Evolutionary conservation across 345 rosid genomes (phyloP).

Genomic region (Isatis tinctoria): DNA sequence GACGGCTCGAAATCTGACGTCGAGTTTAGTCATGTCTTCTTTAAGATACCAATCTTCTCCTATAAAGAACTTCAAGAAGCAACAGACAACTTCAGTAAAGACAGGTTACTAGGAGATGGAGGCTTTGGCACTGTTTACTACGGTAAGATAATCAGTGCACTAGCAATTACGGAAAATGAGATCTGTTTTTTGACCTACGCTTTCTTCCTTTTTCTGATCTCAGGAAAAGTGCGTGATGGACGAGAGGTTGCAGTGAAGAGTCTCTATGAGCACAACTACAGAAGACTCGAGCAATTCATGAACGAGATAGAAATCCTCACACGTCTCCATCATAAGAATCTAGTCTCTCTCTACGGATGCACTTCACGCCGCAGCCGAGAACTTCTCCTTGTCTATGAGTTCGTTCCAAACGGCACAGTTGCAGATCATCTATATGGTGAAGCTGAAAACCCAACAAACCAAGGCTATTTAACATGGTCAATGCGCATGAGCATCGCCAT

Average conservation of each 20-base stretch:
- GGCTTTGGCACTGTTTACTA: constrained; percentile 69
- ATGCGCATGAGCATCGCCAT: constrained; percentile 54
- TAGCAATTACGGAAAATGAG: not conserved
- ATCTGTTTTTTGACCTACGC: not conserved
- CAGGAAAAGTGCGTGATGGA: constrained; percentile 62
- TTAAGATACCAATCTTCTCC: constrained; percentile 53
- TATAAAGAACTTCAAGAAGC: constrained; percentile 60
- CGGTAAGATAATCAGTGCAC: constrained; percentile 38
- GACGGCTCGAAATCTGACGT: constrained; percentile 34
- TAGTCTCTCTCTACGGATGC: constrained; percentile 68
- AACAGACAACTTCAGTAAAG: constrained; percentile 45
- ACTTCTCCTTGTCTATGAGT: constrained; percentile 68
- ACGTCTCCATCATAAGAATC: constrained; percentile 56
- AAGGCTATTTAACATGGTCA: constrained; percentile 42
- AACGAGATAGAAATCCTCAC: constrained; percentile 58
- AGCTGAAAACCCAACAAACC: constrained; percentile 30
- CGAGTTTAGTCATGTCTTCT: constrained; percentile 35
- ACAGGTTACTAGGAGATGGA: constrained; percentile 59
- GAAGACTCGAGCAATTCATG: constrained; percentile 48
- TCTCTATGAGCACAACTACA: constrained; percentile 49
- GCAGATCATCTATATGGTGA: constrained; percentile 63
- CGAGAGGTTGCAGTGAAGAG: constrained; percentile 74
- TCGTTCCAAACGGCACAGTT: constrained; percentile 55
- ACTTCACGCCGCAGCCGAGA: constrained; percentile 50
- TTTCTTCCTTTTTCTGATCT: not conserved